phyloP scores from a whole-genome alignment of 805 yeast species.

The Cyberlindnera meyerae region DNA sequence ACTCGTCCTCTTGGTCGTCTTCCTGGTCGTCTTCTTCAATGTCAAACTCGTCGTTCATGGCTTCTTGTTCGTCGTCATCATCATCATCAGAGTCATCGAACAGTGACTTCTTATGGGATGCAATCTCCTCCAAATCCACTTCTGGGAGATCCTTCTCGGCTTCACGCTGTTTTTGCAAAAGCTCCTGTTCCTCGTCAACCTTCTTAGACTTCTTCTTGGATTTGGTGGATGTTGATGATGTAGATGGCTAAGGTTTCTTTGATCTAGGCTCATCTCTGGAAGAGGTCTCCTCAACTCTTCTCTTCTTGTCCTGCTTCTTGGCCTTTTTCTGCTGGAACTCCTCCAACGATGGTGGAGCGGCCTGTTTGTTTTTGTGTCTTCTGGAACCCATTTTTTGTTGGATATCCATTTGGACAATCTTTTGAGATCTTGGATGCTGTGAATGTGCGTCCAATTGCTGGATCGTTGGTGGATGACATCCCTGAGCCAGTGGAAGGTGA shows the following conservation, averaged over 20 bases:
- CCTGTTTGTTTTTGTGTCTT: conserved; percentile 89
- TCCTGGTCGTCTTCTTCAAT: conserved; percentile 47
- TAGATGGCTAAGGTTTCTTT: too few species aligned
- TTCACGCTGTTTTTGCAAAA: conserved; percentile 26
- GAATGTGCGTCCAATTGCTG: conserved; percentile 41
- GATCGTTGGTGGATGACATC: conserved; percentile 31
- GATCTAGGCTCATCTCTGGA: conserved; percentile 23
- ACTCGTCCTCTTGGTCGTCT: conserved; percentile 35
- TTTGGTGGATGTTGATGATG: too few species aligned
- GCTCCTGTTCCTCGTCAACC: conserved; percentile 24
- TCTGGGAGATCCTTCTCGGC: conserved; percentile 53
- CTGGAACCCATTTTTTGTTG: conserved; percentile 79
- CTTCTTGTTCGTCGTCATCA: conserved; percentile 29
- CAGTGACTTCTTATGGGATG: conserved; percentile 65
- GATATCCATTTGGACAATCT: conserved; percentile 81
- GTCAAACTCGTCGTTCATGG: conserved; percentile 46
- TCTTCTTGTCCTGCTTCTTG: conserved; percentile 31
- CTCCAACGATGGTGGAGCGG: conserved; percentile 83
- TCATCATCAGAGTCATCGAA: conserved; percentile 55
- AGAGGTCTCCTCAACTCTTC: conserved; percentile 30
- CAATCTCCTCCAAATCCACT: conserved; percentile 61
- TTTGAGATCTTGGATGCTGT: conserved; percentile 72
- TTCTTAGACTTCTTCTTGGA: conserved; percentile 19
- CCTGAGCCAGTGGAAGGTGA: conserved; percentile 26
- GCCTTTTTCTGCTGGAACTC: conserved; percentile 56